Evolutionary conservation across 1,284 basidiomycete species (phyloP), one percentile per base, ranked within the genome.

Genomic region (Entoloma clypeatum): DNA sequence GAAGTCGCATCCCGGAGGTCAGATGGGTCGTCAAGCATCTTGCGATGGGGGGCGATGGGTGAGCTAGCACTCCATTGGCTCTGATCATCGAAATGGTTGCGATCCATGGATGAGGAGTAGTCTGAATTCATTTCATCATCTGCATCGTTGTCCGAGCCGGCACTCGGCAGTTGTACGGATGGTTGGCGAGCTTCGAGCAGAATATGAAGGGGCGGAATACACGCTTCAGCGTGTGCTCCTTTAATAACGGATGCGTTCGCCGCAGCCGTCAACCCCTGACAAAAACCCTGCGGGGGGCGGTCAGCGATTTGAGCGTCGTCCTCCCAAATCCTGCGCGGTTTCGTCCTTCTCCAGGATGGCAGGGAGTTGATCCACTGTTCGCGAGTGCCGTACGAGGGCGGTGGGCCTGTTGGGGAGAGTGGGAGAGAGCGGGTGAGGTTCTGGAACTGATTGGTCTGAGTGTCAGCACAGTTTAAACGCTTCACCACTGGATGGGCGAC

Each of bases 221-320:
- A 81, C 77, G 80, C 79, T 75, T 85, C 72, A 75, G 79, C 81
- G 77, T 67, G 79, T 65, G 72, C 59, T 77, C 84, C 84, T 85
- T 87, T 86, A 85, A 83, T 86, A 69, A 76, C 79, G 59, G 72
- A 60, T 68, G 77, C 81, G 83, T 83, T 69, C 54, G 58, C 70
- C 74, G 76, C 74, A 62, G 58, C 71, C 61, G 74, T 71, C 78
- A 87, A 86, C 85, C 84, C 84, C 65, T 64, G 62, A 49, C 61
- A 57, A 83, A 84, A 86, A 83, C 65, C 71, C 76, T 68, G 71
- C 53, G 57, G 55, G 38, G 48, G 45, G 49, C 43, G 55, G 33
- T 53, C 55, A 35, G 50, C 51, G 40, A 56, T 43, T 49, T 53
- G 52, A 33, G 56, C 50, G 49, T 74, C 72, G 57, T 79, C 75